Evolutionary conservation across 352 stramenopile genomes (phyloP).

Genomic region (Globisporangium nagaii): DNA sequence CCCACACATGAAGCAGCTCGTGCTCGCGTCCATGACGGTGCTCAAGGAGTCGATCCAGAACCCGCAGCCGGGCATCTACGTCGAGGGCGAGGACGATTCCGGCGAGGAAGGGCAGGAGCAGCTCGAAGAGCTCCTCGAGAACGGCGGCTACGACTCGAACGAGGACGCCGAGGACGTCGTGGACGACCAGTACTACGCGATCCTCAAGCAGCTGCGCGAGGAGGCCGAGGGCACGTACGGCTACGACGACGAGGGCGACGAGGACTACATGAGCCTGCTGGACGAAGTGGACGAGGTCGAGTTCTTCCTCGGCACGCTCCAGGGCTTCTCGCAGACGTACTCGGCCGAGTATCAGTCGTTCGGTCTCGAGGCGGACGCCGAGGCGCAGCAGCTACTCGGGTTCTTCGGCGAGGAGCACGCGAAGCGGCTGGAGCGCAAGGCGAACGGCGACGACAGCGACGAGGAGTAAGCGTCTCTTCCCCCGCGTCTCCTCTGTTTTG

Average conservation of each 20-base stretch:
- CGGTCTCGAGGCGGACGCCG: constrained; percentile 48
- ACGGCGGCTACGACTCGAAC: constrained; percentile 87
- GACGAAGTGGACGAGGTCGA: constrained; percentile 92
- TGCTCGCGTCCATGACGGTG: constrained; percentile 86
- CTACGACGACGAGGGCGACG: constrained; percentile 86
- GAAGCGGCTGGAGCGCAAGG: constrained; percentile 31
- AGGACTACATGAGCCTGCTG: constrained; percentile 90
- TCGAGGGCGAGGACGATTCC: constrained; percentile 51
- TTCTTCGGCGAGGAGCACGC: constrained; percentile 52
- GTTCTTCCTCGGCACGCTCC: constrained; percentile 89
- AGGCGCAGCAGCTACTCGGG: constrained; percentile 50
- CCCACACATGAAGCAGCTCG: constrained; percentile 87
- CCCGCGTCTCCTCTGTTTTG: too few species aligned
- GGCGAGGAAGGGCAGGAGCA: constrained; percentile 51
- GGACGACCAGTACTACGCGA: constrained; percentile 92
- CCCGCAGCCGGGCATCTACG: constrained; percentile 42
- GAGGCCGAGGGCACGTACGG: constrained; percentile 73
- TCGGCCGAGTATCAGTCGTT: constrained; percentile 51
- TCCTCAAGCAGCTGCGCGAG: constrained; percentile 89
- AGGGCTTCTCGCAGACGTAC: constrained; percentile 58
- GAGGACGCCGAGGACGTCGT: constrained; percentile 91
- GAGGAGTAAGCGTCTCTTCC: constrained; percentile 5
- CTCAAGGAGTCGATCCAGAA: constrained; percentile 64
- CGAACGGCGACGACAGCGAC: constrained; percentile 1
- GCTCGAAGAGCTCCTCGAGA: constrained; percentile 85